phyloP scores from a whole-genome alignment of 2,329 filamentous ascomycete species.

The Neobulgaria alba region DNA sequence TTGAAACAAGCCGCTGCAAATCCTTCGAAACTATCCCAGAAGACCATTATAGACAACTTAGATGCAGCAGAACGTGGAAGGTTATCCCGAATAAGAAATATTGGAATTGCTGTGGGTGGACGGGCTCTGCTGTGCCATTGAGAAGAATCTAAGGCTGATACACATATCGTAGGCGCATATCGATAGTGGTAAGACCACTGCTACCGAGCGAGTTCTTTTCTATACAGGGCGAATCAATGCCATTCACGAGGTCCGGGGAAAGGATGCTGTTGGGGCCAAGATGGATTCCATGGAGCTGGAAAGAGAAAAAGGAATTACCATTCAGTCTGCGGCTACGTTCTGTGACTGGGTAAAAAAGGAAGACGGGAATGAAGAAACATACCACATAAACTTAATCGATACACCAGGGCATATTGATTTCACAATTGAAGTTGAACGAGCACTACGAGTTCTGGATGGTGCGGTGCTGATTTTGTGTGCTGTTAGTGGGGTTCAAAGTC shows the following conservation, averaged over 20 bases:
- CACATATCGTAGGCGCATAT: slow-evolving; percentile 67
- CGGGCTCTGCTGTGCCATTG: neutral
- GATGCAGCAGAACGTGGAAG: slow-evolving; percentile 65
- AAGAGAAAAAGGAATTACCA: slow-evolving; percentile 97
- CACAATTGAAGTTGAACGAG: slow-evolving; percentile 90
- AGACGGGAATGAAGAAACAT: slow-evolving; percentile 76
- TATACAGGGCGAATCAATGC: slow-evolving; percentile 95
- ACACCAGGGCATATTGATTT: slow-evolving; percentile 97
- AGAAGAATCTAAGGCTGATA: neutral
- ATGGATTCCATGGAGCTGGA: slow-evolving; percentile 99
- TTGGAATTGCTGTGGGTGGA: slow-evolving; percentile 79
- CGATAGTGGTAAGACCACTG: slow-evolving; percentile 96
- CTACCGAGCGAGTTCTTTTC: slow-evolving; percentile 92
- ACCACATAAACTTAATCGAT: slow-evolving; percentile 96
- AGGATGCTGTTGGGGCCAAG: slow-evolving; percentile 92
- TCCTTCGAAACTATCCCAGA: slow-evolving; percentile 21
- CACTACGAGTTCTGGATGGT: slow-evolving; percentile 81
- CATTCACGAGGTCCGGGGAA: slow-evolving; percentile 93
- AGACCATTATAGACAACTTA: slow-evolving; percentile 23
- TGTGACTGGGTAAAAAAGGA: slow-evolving; percentile 92
- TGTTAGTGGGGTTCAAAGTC: slow-evolving; percentile 92
- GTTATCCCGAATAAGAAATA: slow-evolving; percentile 80
- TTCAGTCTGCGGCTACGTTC: slow-evolving; percentile 95
- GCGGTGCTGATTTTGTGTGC: slow-evolving; percentile 98
- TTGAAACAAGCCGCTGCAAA: slow-evolving; percentile 24